Percentiles rank a stretch among this genome's conserved stretches.
phyloP scores from a whole-genome alignment of 805 yeast species.

The Suhomyces pyralidae region DNA sequence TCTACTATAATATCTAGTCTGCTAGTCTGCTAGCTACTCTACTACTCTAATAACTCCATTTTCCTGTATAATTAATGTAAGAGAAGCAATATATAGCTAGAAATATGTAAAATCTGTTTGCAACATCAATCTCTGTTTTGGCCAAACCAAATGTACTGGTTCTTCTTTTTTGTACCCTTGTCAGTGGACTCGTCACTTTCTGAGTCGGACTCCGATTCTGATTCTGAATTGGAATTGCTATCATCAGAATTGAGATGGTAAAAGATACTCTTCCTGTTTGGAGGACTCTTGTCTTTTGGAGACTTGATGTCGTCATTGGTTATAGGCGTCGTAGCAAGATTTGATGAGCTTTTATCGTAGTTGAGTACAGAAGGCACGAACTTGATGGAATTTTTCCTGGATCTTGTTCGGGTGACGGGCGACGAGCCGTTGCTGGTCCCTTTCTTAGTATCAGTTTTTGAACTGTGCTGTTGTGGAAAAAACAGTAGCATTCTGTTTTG shows the following conservation, averaged over 20 bases:
- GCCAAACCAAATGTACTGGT: slow-evolving; percentile 38
- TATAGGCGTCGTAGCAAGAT: background rate
- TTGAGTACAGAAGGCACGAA: slow-evolving; percentile 27
- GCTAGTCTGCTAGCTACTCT: no score
- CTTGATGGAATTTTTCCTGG: slow-evolving; percentile 29
- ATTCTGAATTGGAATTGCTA: slow-evolving; percentile 9
- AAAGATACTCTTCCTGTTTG: slow-evolving; percentile 23
- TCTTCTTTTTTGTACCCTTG: slow-evolving; percentile 12
- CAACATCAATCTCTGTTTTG: slow-evolving; percentile 22
- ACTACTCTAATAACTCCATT: background rate
- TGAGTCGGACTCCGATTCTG: slow-evolving; percentile 6
- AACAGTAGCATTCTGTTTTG: slow-evolving; percentile 16
- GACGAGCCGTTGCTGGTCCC: background rate
- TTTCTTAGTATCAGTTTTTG: background rate
- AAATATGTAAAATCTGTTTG: no score
- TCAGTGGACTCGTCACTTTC: slow-evolving; percentile 9
- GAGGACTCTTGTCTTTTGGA: background rate
- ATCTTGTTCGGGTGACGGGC: slow-evolving; percentile 6
- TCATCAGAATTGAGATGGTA: slow-evolving; percentile 27
- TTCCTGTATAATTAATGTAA: background rate
- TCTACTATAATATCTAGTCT: no score
- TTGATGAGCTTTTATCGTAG: slow-evolving; percentile 4
- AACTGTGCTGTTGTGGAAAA: slow-evolving; percentile 6
- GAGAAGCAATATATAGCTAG: background rate
- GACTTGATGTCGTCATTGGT: background rate